A percentile compares a stretch with the other conserved stretches of the same genome.
These are phyloP conservation scores for Leccinum holopus DNA, from an alignment of 1,284 basidiomycete genomes.

Conservation along the genomic window DNA sequence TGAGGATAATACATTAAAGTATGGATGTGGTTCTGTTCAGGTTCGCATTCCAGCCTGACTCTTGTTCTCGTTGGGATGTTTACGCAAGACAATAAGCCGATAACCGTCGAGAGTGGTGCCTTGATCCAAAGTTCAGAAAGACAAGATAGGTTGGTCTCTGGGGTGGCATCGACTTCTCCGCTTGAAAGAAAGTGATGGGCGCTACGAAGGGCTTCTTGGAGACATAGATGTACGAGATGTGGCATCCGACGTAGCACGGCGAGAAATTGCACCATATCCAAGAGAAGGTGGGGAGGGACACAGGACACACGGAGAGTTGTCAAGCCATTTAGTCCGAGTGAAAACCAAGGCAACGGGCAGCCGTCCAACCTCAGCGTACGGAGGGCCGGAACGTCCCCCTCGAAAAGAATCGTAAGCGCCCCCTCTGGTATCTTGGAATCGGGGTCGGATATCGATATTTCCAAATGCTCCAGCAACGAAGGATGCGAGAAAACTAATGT, in stretches of 20 bases:
- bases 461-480: background rate
- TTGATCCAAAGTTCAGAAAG: background rate
- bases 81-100: constrained; percentile 7
- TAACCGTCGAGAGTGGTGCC: constrained; percentile 4
- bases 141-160: background rate
- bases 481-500: background rate
- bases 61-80: background rate
- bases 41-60: background rate
- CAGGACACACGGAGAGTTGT: background rate
- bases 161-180: background rate
- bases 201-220: background rate
- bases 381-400: background rate
- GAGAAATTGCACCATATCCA: constrained; percentile 19
- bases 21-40: background rate
- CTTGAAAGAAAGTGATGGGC: background rate
- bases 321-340: background rate
- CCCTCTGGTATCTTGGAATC: background rate
- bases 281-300: background rate
- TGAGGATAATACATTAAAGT: background rate
- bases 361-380: background rate
- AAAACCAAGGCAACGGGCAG: background rate
- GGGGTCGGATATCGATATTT: background rate
- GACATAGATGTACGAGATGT: constrained; percentile 17
- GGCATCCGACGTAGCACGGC: constrained; percentile 28
- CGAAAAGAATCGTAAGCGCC: background rate